Base-by-base conservation (phyloP, 805 yeast species). In the Candida nanaspora region DNA sequence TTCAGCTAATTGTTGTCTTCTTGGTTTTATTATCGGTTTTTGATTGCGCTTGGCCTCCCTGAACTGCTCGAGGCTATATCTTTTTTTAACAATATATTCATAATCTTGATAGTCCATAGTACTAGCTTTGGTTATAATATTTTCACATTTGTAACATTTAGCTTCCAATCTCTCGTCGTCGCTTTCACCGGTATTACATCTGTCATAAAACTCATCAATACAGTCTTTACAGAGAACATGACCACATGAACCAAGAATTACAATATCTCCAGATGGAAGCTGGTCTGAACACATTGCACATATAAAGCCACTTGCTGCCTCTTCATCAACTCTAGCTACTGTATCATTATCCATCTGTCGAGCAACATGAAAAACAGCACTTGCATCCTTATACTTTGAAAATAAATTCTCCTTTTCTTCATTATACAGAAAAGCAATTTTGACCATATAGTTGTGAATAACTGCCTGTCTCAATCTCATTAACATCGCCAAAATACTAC, bases 381-480 rank as follows among this genome's bases (percentile, higher is more conserved):
- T 46, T 61, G 66, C 59, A 41, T 57, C 57, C 20, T 59, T 51
- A 42, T 59, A 48, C 45, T 53, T 62, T 46, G 62, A 47, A 40
- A 70, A 61, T 48, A 65, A 69, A 60, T 66, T 47, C 16, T 27
- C 32, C 7, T 11, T 5, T 18, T 14, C 3, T 7, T 26, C 32
- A 11, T 56, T 57, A 35, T 61, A 61, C 18, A 10, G 6, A 14
- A 20, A 18, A 13, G 95, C 89, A 37, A 85, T 69, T 44, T 75
- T 71, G 21, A 85, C 91, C 42, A 89, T 64, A 52, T 74, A 80
- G 31, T 80, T 76, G 56, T 86, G 96, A 53, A 83, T 78, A 54
- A 95, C 84, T 3, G 95, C 89, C 62, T 89, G 96, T 44, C 98
- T 72, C 51, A 89, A 65, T 38, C 96, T 71, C 35, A 89, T 63